A percentile compares a stretch with the other conserved stretches of the same genome.
These are phyloP conservation scores for Suillus americanus DNA, from an alignment of 768 basidiomycete species.

Conservation along the genomic window DNA sequence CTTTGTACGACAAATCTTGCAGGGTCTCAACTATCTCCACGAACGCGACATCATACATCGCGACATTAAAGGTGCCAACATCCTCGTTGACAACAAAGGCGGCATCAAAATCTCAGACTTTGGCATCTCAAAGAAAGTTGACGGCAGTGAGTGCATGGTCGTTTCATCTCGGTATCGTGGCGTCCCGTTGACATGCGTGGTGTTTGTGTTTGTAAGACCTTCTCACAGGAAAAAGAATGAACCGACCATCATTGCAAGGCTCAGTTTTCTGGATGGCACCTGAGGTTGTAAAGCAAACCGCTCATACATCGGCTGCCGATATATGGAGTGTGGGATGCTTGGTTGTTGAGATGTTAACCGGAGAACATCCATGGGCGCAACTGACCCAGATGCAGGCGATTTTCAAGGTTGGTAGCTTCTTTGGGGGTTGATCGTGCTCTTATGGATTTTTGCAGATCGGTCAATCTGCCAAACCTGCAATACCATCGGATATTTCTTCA, in stretches of 20 bases:
- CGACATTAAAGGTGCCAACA: conserved; percentile 99
- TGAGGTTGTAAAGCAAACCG: conserved; percentile 95
- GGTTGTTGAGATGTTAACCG: conserved; percentile 95
- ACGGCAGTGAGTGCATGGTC: conserved; percentile 73
- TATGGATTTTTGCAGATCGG: conserved; percentile 67
- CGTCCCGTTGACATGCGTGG: conserved; percentile 33
- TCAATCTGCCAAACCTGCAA: conserved; percentile 81
- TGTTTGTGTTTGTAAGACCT: conserved; percentile 30
- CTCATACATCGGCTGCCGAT: conserved; percentile 89
- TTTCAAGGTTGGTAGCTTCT: conserved; percentile 66
- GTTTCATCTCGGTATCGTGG: conserved; percentile 1
- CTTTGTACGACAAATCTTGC: conserved; percentile 89
- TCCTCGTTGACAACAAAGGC: conserved; percentile 96
- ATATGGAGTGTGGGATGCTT: conserved; percentile 97
- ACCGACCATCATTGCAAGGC: conserved; percentile 93
- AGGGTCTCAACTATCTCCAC: conserved; percentile 88
- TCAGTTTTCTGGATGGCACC: conserved; percentile 99
- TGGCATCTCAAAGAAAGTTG: conserved; percentile 96
- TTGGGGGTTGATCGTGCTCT: neutral
- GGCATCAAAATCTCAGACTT: conserved; percentile 98
- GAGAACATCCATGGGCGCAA: conserved; percentile 94
- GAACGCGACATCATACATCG: conserved; percentile 99
- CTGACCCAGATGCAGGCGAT: conserved; percentile 99
- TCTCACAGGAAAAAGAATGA: conserved; percentile 63
- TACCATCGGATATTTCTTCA: conserved; percentile 87